Evolutionary conservation across 2,329 filamentous ascomycete species (phyloP).

Genomic region (Colletotrichum echinochloae): DNA sequence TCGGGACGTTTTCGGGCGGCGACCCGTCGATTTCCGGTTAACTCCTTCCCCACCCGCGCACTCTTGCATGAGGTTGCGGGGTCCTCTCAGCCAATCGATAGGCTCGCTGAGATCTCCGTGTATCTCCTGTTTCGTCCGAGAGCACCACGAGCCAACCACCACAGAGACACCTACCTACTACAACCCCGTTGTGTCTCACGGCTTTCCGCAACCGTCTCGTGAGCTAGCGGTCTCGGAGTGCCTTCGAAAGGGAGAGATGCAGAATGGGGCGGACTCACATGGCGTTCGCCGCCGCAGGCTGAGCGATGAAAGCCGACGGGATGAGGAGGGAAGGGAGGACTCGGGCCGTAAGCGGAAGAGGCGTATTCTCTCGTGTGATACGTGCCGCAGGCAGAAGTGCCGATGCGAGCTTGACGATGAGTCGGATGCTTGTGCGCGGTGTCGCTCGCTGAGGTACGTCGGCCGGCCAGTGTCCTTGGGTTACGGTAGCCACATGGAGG

Average conservation of each 20-base stretch:
- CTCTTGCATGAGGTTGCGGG: neutral
- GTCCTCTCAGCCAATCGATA: neutral
- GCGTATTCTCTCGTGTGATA: slow-evolving; percentile 40
- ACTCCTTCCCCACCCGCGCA: slow-evolving; percentile 9
- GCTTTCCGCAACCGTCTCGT: neutral
- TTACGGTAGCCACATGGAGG: neutral
- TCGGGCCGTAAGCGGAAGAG: slow-evolving; percentile 36
- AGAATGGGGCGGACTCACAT: neutral
- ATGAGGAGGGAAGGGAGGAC: slow-evolving; percentile 20
- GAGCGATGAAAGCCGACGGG: slow-evolving; percentile 31
- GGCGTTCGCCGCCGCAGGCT: slow-evolving; percentile 22
- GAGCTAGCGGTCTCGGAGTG: neutral
- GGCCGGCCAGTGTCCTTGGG: neutral
- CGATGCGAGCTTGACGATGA: slow-evolving; percentile 37
- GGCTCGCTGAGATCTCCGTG: slow-evolving; percentile 9
- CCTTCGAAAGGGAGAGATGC: slow-evolving; percentile 4
- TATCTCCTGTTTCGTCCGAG: slow-evolving; percentile 33
- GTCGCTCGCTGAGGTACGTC: slow-evolving; percentile 36
- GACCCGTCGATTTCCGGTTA: slow-evolving; percentile 32
- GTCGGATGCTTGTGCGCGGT: slow-evolving; percentile 37
- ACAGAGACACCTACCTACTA: neutral
- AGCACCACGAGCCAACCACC: neutral
- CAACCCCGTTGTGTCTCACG: neutral
- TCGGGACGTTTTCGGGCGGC: neutral
- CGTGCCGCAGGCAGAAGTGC: slow-evolving; percentile 39